Evolutionary conservation across 345 rosid species (phyloP).

Genomic region (Rhodomyrtus tomentosa): DNA sequence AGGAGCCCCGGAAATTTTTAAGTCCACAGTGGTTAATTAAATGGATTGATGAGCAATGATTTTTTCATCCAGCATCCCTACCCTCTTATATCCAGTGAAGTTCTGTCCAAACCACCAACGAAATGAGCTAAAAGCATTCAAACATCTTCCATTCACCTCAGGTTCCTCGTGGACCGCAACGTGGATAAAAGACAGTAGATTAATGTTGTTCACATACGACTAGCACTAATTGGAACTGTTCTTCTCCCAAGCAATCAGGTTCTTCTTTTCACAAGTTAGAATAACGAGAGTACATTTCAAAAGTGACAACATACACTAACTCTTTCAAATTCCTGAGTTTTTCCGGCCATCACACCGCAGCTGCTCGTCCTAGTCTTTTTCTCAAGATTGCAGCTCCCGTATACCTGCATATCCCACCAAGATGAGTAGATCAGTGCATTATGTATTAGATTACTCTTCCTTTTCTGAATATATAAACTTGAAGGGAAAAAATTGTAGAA

Average conservation of each 20-base stretch:
- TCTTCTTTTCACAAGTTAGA: background rate
- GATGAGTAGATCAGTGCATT: background rate
- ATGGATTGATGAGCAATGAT: background rate
- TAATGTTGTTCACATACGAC: background rate
- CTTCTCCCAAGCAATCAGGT: background rate
- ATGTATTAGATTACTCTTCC: no score
- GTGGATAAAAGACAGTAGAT: background rate
- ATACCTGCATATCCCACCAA: slow-evolving; percentile 39
- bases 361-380: slow-evolving; percentile 50
- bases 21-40: background rate
- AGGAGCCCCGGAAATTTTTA: background rate
- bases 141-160: background rate
- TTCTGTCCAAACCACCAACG: background rate
- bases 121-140: background rate
- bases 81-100: background rate
- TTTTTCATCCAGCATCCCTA: background rate
- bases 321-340: background rate
- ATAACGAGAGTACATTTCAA: background rate
- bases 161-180: background rate
- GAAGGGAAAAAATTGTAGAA: background rate
- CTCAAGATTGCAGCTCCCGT: slow-evolving; percentile 82
- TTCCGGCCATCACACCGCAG: slow-evolving; percentile 28
- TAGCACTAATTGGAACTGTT: background rate
- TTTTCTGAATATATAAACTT: background rate
- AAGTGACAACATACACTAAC: background rate